These are phyloP conservation scores for Staphylotrichum longicolle DNA, from an alignment of 495 filamentous ascomycete species.

Conservation along the genomic window DNA sequence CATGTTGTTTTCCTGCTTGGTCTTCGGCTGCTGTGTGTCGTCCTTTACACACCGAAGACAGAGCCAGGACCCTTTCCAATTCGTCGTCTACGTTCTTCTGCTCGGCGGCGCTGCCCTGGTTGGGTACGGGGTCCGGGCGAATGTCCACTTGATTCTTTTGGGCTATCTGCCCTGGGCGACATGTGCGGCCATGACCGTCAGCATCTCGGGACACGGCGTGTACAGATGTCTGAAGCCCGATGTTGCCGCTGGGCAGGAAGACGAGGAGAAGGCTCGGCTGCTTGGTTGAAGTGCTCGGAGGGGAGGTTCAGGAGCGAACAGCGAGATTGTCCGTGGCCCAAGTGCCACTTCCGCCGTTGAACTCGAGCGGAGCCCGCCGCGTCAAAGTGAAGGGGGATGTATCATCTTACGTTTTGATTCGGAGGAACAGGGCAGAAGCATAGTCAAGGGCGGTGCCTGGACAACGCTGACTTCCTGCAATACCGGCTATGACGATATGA, in stretches of 20 bases:
- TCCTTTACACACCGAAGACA: slow-evolving; percentile 45
- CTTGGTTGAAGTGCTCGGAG: slow-evolving; percentile 8
- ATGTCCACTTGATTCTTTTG: slow-evolving; percentile 43
- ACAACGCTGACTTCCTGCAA: too few species aligned
- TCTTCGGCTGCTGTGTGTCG: slow-evolving; percentile 47
- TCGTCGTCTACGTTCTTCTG: slow-evolving; percentile 38
- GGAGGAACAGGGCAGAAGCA: background rate
- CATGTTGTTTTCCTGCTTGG: slow-evolving; percentile 45
- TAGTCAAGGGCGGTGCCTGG: background rate
- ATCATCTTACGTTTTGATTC: background rate
- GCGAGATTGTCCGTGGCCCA: background rate
- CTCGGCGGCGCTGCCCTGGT: slow-evolving; percentile 31
- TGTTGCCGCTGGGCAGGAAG: background rate
- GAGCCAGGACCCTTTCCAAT: slow-evolving; percentile 41
- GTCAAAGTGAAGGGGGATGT: background rate
- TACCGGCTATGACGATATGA: too few species aligned
- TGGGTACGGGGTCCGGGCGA: slow-evolving; percentile 34
- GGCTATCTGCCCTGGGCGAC: slow-evolving; percentile 44
- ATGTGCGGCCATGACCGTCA: slow-evolving; percentile 43
- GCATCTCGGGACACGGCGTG: slow-evolving; percentile 27
- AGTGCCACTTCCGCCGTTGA: background rate
- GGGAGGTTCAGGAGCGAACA: background rate
- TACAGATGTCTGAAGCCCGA: slow-evolving; percentile 17
- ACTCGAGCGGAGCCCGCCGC: background rate
- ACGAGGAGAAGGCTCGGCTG: slow-evolving; percentile 23